These are phyloP conservation scores for Hibiscus trionum DNA, from an alignment of 345 rosid species.

Conservation along the genomic window DNA sequence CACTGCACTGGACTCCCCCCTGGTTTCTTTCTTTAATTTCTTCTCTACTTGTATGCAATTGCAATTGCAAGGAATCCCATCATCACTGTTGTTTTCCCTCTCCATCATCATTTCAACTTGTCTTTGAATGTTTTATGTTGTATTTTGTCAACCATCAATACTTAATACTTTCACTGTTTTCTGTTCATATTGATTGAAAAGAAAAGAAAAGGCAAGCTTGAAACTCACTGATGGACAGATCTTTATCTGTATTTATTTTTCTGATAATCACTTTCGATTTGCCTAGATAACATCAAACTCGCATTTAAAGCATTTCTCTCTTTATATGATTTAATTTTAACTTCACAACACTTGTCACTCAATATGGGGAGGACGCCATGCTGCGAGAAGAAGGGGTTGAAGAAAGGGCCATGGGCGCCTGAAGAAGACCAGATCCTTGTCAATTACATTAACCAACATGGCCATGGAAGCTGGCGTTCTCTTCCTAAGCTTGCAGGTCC, in stretches of 20 bases:
- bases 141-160: slow-evolving; percentile 9
- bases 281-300: slow-evolving; percentile 30
- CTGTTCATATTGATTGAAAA: slow-evolving; percentile 16
- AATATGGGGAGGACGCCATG: slow-evolving; percentile 83
- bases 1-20: slow-evolving; percentile 13
- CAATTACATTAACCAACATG: slow-evolving; percentile 56
- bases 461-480: slow-evolving; percentile 97
- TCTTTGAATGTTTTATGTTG: slow-evolving; percentile 5
- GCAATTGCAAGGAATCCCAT: slow-evolving; percentile 16
- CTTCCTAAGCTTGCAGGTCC: slow-evolving; percentile 81
- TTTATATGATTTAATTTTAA: background rate
- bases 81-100: slow-evolving; percentile 17
- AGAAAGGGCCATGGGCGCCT: slow-evolving; percentile 96
- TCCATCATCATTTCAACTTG: slow-evolving; percentile 14
- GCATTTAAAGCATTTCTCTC: slow-evolving; percentile 22
- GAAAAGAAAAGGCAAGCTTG: slow-evolving; percentile 16
- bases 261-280: slow-evolving; percentile 20
- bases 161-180: slow-evolving; percentile 3
- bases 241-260: slow-evolving; percentile 16
- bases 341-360: background rate
- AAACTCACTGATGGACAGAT: slow-evolving; percentile 39
- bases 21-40: background rate
- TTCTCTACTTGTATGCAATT: slow-evolving; percentile 9
- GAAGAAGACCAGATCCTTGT: slow-evolving; percentile 87
- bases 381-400: slow-evolving; percentile 75